Conservation (phyloP, 148 eudicot species). For the Amaranthus hypochondriacus region DNA sequence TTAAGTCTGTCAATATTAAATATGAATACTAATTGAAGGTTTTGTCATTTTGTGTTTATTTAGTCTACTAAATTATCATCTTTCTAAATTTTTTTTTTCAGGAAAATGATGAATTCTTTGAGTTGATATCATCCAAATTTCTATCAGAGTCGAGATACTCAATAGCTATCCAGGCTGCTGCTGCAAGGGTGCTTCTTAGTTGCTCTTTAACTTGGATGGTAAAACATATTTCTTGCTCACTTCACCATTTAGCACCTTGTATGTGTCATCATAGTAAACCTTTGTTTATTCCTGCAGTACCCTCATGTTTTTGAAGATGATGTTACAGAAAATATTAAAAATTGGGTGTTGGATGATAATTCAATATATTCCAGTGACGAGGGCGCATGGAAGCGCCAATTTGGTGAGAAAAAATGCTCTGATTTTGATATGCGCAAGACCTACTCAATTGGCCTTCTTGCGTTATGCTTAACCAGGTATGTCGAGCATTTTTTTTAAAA, state of each 20-base stretch:
- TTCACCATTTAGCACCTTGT: background rate
- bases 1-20: background rate
- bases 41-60: background rate
- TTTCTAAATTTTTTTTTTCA: slow-evolving; percentile 29
- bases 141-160: slow-evolving; percentile 74
- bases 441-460: slow-evolving; percentile 86
- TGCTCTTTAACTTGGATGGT: slow-evolving; percentile 95
- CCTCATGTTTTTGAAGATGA: slow-evolving; percentile 94
- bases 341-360: slow-evolving; percentile 78
- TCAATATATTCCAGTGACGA: slow-evolving; percentile 40
- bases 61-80: background rate
- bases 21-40: background rate
- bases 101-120: slow-evolving; percentile 98
- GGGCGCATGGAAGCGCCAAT: slow-evolving; percentile 49
- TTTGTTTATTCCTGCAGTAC: slow-evolving; percentile 45
- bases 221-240: slow-evolving; percentile 16
- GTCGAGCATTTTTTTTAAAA: slow-evolving; percentile 7
- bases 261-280: slow-evolving; percentile 1
- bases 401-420: slow-evolving; percentile 47
- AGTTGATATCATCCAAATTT: slow-evolving; percentile 75
- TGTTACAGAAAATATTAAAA: slow-evolving; percentile 69
- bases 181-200: slow-evolving; percentile 80
- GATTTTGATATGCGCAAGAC: slow-evolving; percentile 89
- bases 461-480: slow-evolving; percentile 83
- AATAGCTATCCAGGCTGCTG: slow-evolving; percentile 74